Evolutionary conservation across 805 yeast genomes (phyloP).

Genomic region (Pichia pseudocactophila): DNA sequence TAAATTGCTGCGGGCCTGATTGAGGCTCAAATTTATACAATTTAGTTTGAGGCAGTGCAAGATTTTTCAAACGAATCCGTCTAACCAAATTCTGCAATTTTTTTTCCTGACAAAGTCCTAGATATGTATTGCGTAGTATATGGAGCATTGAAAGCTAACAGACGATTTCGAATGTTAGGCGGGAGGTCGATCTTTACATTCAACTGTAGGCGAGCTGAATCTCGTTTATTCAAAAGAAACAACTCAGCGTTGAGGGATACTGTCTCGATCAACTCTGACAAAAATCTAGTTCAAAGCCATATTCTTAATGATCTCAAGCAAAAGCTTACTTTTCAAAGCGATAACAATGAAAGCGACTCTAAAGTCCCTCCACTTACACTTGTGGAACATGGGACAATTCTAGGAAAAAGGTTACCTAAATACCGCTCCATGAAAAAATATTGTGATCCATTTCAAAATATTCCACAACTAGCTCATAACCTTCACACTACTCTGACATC

Average conservation of each 20-base stretch:
- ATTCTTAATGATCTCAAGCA: conserved; percentile 1
- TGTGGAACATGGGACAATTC: not conserved
- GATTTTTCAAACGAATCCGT: too few species aligned
- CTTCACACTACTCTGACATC: conserved; percentile 67
- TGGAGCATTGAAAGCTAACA: too few species aligned
- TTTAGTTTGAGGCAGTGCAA: too few species aligned
- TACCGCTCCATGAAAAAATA: conserved; percentile 17
- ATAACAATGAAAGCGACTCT: not conserved
- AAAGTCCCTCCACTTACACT: conserved; percentile 1
- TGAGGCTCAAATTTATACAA: too few species aligned
- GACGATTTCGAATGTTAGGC: not conserved
- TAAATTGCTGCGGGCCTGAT: too few species aligned
- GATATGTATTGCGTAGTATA: too few species aligned
- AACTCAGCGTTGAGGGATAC: too few species aligned
- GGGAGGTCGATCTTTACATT: not conserved
- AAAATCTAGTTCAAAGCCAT: conserved; percentile 1
- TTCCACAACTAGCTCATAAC: conserved; percentile 57
- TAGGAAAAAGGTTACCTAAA: not conserved
- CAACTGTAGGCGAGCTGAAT: too few species aligned
- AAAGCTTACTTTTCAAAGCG: not conserved
- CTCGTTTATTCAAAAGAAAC: too few species aligned
- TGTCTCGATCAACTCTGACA: too few species aligned
- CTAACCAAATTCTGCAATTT: too few species aligned
- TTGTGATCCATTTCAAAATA: conserved; percentile 10
- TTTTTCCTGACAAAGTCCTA: too few species aligned